phyloP scores from a whole-genome alignment of 441 rosid species.

The Gossypium gossypioides region DNA sequence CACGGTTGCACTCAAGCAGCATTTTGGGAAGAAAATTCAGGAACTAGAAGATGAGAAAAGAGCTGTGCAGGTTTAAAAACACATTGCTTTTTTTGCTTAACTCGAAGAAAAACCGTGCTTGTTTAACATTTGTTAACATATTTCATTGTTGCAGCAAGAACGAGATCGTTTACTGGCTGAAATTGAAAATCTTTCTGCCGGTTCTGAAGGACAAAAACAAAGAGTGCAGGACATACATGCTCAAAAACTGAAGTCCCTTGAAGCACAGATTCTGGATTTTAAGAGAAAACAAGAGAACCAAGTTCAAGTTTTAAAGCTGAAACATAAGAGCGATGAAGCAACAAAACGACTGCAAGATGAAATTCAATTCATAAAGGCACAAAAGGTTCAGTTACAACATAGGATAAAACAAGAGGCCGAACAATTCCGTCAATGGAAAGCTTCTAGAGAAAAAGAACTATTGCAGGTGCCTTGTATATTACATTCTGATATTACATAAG shows the following conservation, averaged over 20 bases:
- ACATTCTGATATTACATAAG: too few species aligned
- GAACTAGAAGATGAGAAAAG: slow-evolving; percentile 89
- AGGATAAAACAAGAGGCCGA: slow-evolving; percentile 90
- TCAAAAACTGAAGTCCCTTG: slow-evolving; percentile 78
- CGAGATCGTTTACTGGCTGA: slow-evolving; percentile 76
- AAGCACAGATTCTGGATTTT: slow-evolving; percentile 87
- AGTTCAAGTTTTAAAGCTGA: slow-evolving; percentile 87
- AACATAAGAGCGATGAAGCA: slow-evolving; percentile 93
- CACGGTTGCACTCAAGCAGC: slow-evolving; percentile 72
- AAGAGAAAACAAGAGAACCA: slow-evolving; percentile 96
- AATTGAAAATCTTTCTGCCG: slow-evolving; percentile 71
- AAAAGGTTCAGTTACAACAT: slow-evolving; percentile 90
- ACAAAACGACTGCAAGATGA: slow-evolving; percentile 85
- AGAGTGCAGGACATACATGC: slow-evolving; percentile 71
- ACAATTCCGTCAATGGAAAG: slow-evolving; percentile 89
- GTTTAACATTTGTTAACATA: slow-evolving; percentile 2
- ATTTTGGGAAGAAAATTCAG: slow-evolving; percentile 85
- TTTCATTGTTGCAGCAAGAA: slow-evolving; percentile 60
- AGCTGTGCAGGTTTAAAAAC: slow-evolving; percentile 62
- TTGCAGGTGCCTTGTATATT: slow-evolving; percentile 47
- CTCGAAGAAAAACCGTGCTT: slow-evolving; percentile 2
- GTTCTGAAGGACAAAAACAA: slow-evolving; percentile 79
- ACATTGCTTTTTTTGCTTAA: slow-evolving; percentile 11
- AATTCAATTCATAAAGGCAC: slow-evolving; percentile 90
- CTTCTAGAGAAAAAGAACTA: slow-evolving; percentile 78